Conservation (phyloP, 768 basidiomycete species). For the Boletus reticuloceps region DNA sequence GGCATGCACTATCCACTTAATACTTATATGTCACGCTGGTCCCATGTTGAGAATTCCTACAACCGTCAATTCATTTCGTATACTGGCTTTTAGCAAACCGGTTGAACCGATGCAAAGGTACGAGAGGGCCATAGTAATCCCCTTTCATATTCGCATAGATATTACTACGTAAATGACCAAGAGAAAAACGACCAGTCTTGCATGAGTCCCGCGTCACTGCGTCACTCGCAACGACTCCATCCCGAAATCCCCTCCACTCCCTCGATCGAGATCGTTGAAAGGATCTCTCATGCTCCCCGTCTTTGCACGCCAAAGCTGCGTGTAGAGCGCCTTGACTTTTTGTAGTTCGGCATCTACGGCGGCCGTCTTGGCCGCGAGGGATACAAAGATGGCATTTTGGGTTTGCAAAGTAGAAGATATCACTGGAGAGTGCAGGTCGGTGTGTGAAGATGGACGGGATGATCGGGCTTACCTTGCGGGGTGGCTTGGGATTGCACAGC, state of each 20-base stretch:
- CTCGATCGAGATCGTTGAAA: slow-evolving; percentile 55
- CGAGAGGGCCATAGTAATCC: too few species aligned
- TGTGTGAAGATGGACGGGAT: not conserved
- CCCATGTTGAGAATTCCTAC: too few species aligned
- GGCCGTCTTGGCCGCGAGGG: slow-evolving; percentile 75
- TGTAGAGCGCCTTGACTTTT: slow-evolving; percentile 72
- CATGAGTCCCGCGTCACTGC: not conserved
- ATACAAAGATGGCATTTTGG: slow-evolving; percentile 74
- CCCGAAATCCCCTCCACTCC: slow-evolving; percentile 43
- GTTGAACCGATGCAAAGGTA: too few species aligned
- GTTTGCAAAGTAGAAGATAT: slow-evolving; percentile 77
- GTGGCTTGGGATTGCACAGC: slow-evolving; percentile 61
- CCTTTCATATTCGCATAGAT: too few species aligned
- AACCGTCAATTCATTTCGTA: too few species aligned
- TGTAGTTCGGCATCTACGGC: slow-evolving; percentile 71
- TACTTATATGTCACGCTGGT: too few species aligned
- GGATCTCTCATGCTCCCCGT: slow-evolving; percentile 85
- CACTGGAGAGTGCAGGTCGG: slow-evolving; percentile 36
- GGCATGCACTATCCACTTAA: too few species aligned
- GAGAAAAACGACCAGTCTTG: too few species aligned
- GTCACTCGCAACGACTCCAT: slow-evolving; percentile 31
- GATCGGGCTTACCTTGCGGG: slow-evolving; percentile 58
- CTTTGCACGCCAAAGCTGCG: slow-evolving; percentile 74
- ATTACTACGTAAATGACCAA: too few species aligned
- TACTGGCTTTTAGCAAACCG: too few species aligned